These are phyloP conservation scores for Puccinia novopanici DNA, from an alignment of 1,284 basidiomycete species.

Conservation along the genomic window DNA sequence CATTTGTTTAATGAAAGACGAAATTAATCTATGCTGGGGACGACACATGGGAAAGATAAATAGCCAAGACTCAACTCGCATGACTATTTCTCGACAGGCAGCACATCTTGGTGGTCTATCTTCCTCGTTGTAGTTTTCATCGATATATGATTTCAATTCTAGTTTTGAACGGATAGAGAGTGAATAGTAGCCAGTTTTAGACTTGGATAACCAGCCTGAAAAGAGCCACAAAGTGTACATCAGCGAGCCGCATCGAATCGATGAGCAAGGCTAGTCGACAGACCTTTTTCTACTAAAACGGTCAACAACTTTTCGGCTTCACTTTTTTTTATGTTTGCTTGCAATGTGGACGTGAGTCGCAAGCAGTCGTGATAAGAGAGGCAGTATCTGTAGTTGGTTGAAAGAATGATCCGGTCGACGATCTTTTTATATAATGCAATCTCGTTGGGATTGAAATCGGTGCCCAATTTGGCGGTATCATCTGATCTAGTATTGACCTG, in stretches of 20 bases:
- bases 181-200: constrained; percentile 14
- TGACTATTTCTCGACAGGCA: constrained; percentile 33
- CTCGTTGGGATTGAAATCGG: constrained; percentile 32
- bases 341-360: constrained; percentile 1
- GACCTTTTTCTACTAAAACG: constrained; percentile 27
- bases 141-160: constrained; percentile 38
- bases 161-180: constrained; percentile 31
- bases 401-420: constrained; percentile 25
- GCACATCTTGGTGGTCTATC: constrained; percentile 35
- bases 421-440: constrained; percentile 36
- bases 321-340: constrained; percentile 26
- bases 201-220: constrained; percentile 36
- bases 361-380: constrained; percentile 35
- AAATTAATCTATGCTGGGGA: not conserved
- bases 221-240: not conserved
- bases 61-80: constrained; percentile 32
- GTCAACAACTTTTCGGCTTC: constrained; percentile 31
- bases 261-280: too few species aligned
- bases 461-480: constrained; percentile 26
- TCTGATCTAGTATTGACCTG: constrained; percentile 43
- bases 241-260: too few species aligned
- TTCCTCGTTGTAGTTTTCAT: constrained; percentile 34
- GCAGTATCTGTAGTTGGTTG: constrained; percentile 32
- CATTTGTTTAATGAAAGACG: not conserved
- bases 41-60: not conserved